Conservation (phyloP, 306 rosid genomes). For the Dalbergia oliveri region DNA sequence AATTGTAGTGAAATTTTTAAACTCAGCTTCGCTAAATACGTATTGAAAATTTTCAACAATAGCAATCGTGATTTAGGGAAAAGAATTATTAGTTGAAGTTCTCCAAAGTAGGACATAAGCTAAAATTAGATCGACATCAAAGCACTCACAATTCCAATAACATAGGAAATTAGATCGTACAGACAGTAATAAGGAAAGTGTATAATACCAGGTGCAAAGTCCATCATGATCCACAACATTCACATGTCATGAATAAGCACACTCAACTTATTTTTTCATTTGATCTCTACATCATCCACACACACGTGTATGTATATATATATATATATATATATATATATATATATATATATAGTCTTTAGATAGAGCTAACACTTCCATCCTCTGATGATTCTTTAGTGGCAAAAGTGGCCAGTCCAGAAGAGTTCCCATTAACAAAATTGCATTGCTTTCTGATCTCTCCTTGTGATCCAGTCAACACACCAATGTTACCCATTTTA, state of each 20-base stretch:
- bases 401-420: slow-evolving; percentile 19
- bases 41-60: no score
- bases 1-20: no score
- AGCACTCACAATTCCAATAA: neutral
- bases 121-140: neutral
- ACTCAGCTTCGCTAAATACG: no score
- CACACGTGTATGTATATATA: no score
- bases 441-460: slow-evolving; percentile 52
- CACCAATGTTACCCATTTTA: slow-evolving; percentile 55
- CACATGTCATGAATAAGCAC: neutral
- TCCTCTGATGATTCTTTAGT: slow-evolving; percentile 27
- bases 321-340: neutral
- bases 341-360: neutral
- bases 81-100: no score
- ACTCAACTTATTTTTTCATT: slow-evolving; percentile 4
- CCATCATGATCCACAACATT: neutral
- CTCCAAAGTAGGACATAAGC: no score
- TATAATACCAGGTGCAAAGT: neutral
- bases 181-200: no score
- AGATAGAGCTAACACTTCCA: slow-evolving; percentile 40
- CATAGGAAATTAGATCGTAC: neutral
- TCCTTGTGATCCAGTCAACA: slow-evolving; percentile 53
- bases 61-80: no score
- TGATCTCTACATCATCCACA: neutral
- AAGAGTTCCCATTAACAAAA: slow-evolving; percentile 45